These are phyloP conservation scores for Saccharum officinarum DNA, from an alignment of 176 grass and related monocot genomes.

Conservation along the genomic window DNA sequence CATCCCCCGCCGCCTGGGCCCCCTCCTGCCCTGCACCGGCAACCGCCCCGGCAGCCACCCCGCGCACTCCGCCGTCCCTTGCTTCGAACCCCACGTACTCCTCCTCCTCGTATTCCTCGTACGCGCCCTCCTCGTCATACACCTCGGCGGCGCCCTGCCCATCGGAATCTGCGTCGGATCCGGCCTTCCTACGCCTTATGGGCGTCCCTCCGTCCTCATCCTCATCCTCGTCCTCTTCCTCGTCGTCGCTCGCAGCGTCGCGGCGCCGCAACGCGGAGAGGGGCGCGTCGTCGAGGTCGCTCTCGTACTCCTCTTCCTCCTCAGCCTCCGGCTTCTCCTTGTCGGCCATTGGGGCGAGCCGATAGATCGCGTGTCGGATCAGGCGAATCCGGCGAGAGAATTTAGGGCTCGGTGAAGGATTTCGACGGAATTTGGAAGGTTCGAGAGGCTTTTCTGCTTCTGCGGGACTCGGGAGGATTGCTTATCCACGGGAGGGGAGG, in stretches of 20 bases:
- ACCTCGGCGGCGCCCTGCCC: conserved; percentile 81
- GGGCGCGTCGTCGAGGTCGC: conserved; percentile 85
- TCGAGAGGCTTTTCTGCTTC: conserved; percentile 30
- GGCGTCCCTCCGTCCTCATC: background rate
- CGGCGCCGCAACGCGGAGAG: conserved; percentile 69
- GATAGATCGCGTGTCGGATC: conserved; percentile 30
- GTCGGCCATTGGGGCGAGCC: conserved; percentile 39
- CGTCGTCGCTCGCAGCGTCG: conserved; percentile 84
- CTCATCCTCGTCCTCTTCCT: conserved; percentile 38
- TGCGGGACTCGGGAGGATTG: background rate
- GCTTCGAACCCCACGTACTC: conserved; percentile 38
- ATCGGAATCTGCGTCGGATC: conserved; percentile 76
- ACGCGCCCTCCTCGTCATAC: conserved; percentile 72
- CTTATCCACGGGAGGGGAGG: conserved; percentile 8
- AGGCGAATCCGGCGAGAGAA: background rate
- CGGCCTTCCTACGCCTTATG: conserved; percentile 17
- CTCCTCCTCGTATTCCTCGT: conserved; percentile 55
- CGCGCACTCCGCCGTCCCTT: background rate
- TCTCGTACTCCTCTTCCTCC: conserved; percentile 70
- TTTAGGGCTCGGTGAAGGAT: conserved; percentile 23
- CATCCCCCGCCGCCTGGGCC: conserved; percentile 31
- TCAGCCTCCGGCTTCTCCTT: conserved; percentile 34
- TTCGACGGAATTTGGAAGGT: conserved; percentile 46
- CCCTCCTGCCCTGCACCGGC: background rate
- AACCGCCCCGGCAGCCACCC: background rate